phyloP scores from a whole-genome alignment of 306 rosid species.

The Rosa chinensis region DNA sequence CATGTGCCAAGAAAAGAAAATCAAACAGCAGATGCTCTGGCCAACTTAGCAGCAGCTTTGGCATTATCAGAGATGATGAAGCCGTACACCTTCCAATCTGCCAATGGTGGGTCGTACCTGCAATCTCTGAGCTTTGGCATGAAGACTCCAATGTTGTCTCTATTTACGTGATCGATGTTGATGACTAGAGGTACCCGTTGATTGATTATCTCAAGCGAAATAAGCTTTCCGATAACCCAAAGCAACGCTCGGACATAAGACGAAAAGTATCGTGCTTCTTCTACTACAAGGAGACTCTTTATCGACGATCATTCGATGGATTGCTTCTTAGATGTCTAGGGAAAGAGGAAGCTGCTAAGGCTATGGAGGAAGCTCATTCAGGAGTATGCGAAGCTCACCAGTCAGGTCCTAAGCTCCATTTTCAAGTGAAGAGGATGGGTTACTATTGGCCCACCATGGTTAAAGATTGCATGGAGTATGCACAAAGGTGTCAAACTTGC shows the following conservation, averaged over 20 bases:
- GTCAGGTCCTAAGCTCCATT: background rate
- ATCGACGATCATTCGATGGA: too few species aligned
- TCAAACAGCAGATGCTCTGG: background rate
- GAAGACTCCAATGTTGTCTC: background rate
- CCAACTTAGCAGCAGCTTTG: background rate
- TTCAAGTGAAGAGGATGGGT: background rate
- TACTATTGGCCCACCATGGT: background rate
- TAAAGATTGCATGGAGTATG: background rate
- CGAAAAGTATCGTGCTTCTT: too few species aligned
- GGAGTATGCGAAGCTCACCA: too few species aligned
- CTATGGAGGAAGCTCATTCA: too few species aligned
- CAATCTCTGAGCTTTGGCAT: accelerated
- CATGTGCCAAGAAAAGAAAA: too few species aligned
- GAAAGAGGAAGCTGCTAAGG: too few species aligned
- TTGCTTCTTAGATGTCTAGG: too few species aligned
- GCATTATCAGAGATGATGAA: too few species aligned
- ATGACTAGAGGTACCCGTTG: background rate
- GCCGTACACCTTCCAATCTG: background rate
- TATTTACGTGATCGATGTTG: too few species aligned
- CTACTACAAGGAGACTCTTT: too few species aligned
- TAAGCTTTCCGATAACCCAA: too few species aligned
- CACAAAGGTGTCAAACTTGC: background rate
- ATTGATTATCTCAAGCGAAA: background rate
- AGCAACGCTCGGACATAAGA: too few species aligned
- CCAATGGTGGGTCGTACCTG: background rate